Evolutionary conservation across 2,329 filamentous ascomycete species (phyloP).

Genomic region (Talaromyces sp.): DNA sequence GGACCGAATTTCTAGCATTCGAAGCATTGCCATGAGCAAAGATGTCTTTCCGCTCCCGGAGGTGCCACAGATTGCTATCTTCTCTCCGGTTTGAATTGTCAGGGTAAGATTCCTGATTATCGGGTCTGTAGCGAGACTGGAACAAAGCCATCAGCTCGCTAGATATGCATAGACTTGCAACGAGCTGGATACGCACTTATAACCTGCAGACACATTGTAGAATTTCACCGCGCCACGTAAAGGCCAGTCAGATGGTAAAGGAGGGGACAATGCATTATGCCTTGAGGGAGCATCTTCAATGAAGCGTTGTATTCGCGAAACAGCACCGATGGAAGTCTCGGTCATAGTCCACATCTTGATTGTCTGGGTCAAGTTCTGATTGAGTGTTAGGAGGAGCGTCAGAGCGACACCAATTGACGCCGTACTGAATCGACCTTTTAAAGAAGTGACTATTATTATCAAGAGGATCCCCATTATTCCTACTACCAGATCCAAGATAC

Average conservation of each 20-base stretch:
- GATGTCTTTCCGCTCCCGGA: conserved; percentile 39
- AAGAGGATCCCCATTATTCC: conserved; percentile 48
- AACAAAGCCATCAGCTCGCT: neutral
- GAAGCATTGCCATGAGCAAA: conserved; percentile 39
- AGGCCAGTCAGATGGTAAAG: conserved; percentile 43
- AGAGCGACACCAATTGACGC: conserved; percentile 53
- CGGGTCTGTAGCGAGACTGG: conserved; percentile 34
- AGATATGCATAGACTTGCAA: neutral
- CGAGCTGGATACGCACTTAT: conserved; percentile 31
- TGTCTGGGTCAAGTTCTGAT: conserved; percentile 47
- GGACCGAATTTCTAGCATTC: conserved; percentile 38
- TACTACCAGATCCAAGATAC: conserved; percentile 51
- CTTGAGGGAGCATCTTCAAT: conserved; percentile 42
- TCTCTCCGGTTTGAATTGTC: conserved; percentile 28
- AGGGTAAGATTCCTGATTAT: conserved; percentile 31
- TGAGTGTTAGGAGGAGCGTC: conserved; percentile 53
- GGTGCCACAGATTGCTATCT: conserved; percentile 40
- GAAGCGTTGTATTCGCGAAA: conserved; percentile 55
- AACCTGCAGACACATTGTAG: conserved; percentile 42
- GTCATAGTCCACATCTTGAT: conserved; percentile 54
- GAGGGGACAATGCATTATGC: conserved; percentile 36
- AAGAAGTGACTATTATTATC: conserved; percentile 47
- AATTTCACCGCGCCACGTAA: conserved; percentile 43
- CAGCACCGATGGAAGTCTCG: conserved; percentile 56
- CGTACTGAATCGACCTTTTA: conserved; percentile 41